phyloP scores from a whole-genome alignment of 2,329 filamentous ascomycete species.

The Penicillium janthinellum region DNA sequence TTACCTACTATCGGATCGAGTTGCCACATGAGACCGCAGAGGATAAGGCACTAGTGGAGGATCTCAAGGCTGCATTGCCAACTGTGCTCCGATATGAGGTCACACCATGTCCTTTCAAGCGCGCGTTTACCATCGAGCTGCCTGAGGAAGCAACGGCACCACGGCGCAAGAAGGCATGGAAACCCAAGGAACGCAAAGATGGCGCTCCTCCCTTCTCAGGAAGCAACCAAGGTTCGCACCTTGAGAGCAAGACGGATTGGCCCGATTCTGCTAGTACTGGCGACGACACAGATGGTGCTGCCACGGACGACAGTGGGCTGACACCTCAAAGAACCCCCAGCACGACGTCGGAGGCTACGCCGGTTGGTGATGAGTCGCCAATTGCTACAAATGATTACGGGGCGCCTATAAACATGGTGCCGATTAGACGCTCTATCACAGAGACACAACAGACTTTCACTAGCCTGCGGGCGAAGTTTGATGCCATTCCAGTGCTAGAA shows the following conservation, averaged over 20 bases:
- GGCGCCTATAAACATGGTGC: constrained; percentile 13
- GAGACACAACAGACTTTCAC: constrained; percentile 39
- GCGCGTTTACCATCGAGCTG: constrained; percentile 72
- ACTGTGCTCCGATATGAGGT: constrained; percentile 82
- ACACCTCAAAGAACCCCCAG: constrained; percentile 29
- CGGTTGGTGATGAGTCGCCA: constrained; percentile 22
- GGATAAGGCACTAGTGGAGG: constrained; percentile 64
- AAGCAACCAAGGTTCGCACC: constrained; percentile 17
- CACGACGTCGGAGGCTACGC: constrained; percentile 27
- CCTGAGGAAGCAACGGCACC: constrained; percentile 69
- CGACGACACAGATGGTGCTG: constrained; percentile 37
- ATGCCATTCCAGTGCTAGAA: constrained; percentile 28
- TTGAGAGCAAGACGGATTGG: constrained; percentile 19
- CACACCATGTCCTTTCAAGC: constrained; percentile 81
- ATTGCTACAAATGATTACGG: constrained; percentile 8
- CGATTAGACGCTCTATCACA: constrained; percentile 27
- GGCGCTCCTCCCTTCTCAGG: constrained; percentile 26
- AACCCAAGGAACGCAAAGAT: constrained; percentile 56
- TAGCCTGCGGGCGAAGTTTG: constrained; percentile 43
- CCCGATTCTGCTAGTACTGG: constrained; percentile 32
- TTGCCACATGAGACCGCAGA: constrained; percentile 67
- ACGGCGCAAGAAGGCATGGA: constrained; percentile 69
- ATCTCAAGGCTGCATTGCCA: constrained; percentile 69
- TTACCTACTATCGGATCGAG: constrained; percentile 90
- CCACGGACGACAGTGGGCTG: constrained; percentile 35